Evolutionary conservation across 805 yeast genomes (phyloP), one percentile per base, ranked within the genome.

Genomic region (Metschnikowia lachancei): DNA sequence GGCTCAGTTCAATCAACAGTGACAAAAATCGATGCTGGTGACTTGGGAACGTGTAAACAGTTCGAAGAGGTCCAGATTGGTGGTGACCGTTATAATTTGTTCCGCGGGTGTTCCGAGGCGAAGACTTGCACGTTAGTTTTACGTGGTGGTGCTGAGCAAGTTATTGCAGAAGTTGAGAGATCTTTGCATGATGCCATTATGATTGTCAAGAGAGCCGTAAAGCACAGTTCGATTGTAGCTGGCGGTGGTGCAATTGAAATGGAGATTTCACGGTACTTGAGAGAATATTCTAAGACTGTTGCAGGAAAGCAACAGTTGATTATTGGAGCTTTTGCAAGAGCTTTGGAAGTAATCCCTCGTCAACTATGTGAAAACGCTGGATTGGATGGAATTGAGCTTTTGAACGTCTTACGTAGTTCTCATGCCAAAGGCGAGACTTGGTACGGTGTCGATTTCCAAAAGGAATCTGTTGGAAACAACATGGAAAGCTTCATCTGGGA

Each of bases 181-280:
- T 92, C 97, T 1, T 75, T 94, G 56, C 98, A 94, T 63, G 99
- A 94, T 70, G 99, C 99, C 41, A 89, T 94, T 41, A 92, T 92
- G 99, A 91, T 94, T 65, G 98, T 92, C 38, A 92, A 91, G 70
- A 80, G 99, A 59, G 95, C 98, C 1, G 81, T 94, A 35, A 83
- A 87, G 61, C 91, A 91, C 64, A 85, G 83, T 61, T 72, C 80
- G 24, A 82, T 94, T 55, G 99, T 94, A 47, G 98, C 96, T 12
- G 99, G 99, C 52, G 99, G 99, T 54, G 99, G 99, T 53, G 99
- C 99, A 30, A 85, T 90, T 53, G 99, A 94, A 69, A 94, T 94
- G 99, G 98, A 94, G 64, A 62, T 94, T 34, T 90, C 97, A 32
- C 88, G 82, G 64, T 81, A 86, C 64, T 76, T 94, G 57, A 81